Percentiles rank a stretch among this genome's conserved stretches.
Conservation (phyloP, 2,329 filamentous ascomycete species). For the Metarhizium guizhouense region DNA sequence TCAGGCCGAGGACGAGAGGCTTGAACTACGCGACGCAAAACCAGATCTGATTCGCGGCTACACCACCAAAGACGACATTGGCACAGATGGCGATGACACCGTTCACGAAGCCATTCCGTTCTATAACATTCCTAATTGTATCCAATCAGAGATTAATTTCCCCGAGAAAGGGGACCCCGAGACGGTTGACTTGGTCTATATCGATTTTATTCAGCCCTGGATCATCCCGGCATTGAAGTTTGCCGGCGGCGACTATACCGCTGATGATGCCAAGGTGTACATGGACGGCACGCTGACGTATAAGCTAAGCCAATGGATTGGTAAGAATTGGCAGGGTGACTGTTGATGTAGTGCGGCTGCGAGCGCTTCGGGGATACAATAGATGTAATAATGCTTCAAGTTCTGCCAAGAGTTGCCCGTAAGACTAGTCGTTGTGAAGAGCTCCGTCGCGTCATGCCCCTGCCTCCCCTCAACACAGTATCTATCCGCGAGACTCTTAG, state of each 20-base stretch:
- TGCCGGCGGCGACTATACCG: slow-evolving; percentile 40
- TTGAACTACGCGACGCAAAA: slow-evolving; percentile 21
- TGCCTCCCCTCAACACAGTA: too few relatives aligned
- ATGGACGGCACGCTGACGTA: slow-evolving; percentile 46
- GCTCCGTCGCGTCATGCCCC: too few relatives aligned
- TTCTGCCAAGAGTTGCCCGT: too few relatives aligned
- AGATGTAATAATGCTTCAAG: too few relatives aligned
- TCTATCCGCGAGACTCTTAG: too few relatives aligned
- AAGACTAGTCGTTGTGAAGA: too few relatives aligned
- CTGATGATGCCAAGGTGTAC: slow-evolving; percentile 41
- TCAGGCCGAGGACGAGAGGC: slow-evolving; percentile 8
- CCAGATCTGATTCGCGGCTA: slow-evolving; percentile 56
- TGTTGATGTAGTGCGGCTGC: slow-evolving; percentile 23
- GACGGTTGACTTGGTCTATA: slow-evolving; percentile 78
- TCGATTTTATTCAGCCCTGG: slow-evolving; percentile 84
- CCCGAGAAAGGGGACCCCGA: slow-evolving; percentile 49
- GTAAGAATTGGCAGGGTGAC: slow-evolving; percentile 45
- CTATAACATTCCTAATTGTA: slow-evolving; percentile 73
- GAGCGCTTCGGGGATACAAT: too few relatives aligned
- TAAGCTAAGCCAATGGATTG: slow-evolving; percentile 48
- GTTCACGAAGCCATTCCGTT: slow-evolving; percentile 67
- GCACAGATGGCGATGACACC: slow-evolving; percentile 82
- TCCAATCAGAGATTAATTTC: slow-evolving; percentile 62
- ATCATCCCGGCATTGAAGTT: slow-evolving; percentile 65
- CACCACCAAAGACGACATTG: slow-evolving; percentile 79